Evolutionary conservation across 2,329 filamentous ascomycete genomes (phyloP).

Genomic region (Pseudopithomyces chartarum): DNA sequence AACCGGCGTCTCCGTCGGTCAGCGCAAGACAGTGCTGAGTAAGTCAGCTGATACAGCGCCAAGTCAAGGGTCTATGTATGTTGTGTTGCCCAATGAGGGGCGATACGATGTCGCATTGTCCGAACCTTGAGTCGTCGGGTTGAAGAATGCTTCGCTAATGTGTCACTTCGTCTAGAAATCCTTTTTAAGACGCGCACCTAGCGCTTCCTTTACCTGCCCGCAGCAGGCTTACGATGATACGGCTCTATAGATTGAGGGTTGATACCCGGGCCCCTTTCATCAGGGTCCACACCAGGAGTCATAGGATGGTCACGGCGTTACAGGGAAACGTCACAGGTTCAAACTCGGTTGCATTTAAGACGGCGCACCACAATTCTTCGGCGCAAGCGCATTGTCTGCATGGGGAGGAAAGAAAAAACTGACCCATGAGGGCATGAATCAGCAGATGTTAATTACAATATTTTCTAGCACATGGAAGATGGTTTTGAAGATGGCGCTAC

Average conservation of each 20-base stretch:
- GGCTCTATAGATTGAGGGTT: constrained; percentile 8
- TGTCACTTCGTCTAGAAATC: background rate
- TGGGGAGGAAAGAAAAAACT: too few relatives aligned
- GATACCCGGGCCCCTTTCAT: constrained; percentile 3
- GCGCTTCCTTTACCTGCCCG: background rate
- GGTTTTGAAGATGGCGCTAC: too few relatives aligned
- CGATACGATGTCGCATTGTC: background rate
- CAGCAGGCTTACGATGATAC: background rate
- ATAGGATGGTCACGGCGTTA: background rate
- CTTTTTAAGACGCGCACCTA: background rate
- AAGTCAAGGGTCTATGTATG: background rate
- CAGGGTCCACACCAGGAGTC: constrained; percentile 7
- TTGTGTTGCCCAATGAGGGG: background rate
- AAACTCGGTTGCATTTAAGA: background rate
- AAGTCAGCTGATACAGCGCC: constrained; percentile 17
- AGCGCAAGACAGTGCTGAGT: constrained; percentile 63
- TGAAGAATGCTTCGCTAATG: background rate
- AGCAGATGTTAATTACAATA: constrained; percentile 2
- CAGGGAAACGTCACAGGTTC: too few relatives aligned
- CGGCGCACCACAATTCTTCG: background rate
- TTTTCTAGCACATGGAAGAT: background rate
- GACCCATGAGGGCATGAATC: too few relatives aligned
- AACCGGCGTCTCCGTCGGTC: constrained; percentile 79
- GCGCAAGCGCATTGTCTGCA: too few relatives aligned
- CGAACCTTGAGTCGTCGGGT: background rate